Conservation (phyloP, 78 protist species). For the Neovahlkampfia damariscottae region DNA sequence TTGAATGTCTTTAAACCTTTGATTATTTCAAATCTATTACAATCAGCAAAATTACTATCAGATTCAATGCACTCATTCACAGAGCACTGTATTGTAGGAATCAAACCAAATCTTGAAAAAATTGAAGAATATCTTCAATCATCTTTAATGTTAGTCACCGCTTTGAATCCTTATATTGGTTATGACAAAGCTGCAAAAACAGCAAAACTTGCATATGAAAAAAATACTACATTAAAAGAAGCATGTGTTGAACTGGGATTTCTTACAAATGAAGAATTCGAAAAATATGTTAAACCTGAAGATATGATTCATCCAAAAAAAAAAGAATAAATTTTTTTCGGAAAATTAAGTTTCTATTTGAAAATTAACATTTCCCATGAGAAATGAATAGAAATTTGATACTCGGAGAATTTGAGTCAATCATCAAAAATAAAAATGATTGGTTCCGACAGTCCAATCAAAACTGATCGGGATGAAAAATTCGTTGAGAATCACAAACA, state of each 20-base stretch:
- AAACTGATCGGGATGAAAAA: too few relatives aligned
- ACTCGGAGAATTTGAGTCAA: too few relatives aligned
- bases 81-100: conserved; percentile 69
- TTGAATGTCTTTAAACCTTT: conserved; percentile 90
- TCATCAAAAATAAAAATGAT: too few relatives aligned
- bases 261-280: conserved; percentile 62
- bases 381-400: too few relatives aligned
- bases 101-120: conserved; percentile 53
- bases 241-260: conserved; percentile 58
- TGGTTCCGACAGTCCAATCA: too few relatives aligned
- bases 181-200: conserved; percentile 74
- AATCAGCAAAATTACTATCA: conserved; percentile 55
- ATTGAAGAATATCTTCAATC: conserved; percentile 40
- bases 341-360: too few relatives aligned
- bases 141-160: conserved; percentile 90
- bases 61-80: conserved; percentile 63
- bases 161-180: conserved; percentile 90
- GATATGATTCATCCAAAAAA: conserved; percentile 42
- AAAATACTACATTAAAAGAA: conserved; percentile 64
- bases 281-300: conserved; percentile 57
- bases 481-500: too few relatives aligned
- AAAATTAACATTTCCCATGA: too few relatives aligned
- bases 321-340: not conserved
- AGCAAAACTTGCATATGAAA: conserved; percentile 65
- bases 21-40: conserved; percentile 63